These are phyloP conservation scores for Cucurbita ficifolia DNA, from an alignment of 306 rosid species.

Conservation along the genomic window DNA sequence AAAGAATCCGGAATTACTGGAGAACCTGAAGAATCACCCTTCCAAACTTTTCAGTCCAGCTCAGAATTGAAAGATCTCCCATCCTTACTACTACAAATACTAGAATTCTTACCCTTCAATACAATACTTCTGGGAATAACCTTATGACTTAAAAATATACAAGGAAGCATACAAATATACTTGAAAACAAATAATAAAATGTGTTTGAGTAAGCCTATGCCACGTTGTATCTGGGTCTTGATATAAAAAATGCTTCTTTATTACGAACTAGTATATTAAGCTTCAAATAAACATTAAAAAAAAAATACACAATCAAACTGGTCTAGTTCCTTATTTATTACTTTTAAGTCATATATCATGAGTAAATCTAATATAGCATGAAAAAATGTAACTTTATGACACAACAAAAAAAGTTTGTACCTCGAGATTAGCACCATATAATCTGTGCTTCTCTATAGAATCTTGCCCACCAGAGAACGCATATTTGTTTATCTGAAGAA, in stretches of 20 bases:
- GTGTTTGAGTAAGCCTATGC: background rate
- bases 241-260: no score
- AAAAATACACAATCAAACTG: background rate
- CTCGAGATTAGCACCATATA: constrained; percentile 83
- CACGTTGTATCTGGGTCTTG: background rate
- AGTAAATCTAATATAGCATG: background rate
- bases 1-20: background rate
- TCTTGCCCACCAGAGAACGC: constrained; percentile 98
- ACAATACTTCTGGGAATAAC: background rate
- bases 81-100: background rate
- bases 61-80: background rate
- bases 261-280: no score
- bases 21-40: background rate
- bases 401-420: constrained; percentile 6
- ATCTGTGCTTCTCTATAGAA: constrained; percentile 72
- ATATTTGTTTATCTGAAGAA: constrained; percentile 51
- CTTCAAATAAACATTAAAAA: background rate
- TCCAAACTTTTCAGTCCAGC: background rate
- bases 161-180: background rate
- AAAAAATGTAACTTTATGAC: background rate
- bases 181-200: background rate
- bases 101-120: background rate
- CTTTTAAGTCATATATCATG: background rate
- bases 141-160: background rate
- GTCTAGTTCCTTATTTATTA: background rate